phyloP scores from a whole-genome alignment of 495 filamentous ascomycete species.

The Daldinia grandis region DNA sequence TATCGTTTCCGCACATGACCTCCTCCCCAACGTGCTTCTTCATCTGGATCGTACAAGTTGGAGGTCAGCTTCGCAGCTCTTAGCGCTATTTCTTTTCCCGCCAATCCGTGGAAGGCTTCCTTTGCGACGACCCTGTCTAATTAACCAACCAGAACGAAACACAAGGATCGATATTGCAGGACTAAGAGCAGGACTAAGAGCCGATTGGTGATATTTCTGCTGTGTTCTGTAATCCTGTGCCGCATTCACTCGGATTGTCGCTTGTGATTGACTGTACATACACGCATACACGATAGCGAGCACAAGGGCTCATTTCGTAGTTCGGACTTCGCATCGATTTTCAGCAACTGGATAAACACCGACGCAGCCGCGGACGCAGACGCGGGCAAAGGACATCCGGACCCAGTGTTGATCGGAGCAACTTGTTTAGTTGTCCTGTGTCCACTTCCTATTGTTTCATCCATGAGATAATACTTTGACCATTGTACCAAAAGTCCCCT shows the following conservation, averaged over 20 bases:
- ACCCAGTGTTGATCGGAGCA: neutral
- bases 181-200: slow-evolving; percentile 38
- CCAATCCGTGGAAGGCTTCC: slow-evolving; percentile 29
- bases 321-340: slow-evolving; percentile 39
- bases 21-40: slow-evolving; percentile 21
- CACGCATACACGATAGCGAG: slow-evolving; percentile 15
- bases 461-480: slow-evolving; percentile 39
- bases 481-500: slow-evolving; percentile 27
- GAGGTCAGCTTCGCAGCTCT: slow-evolving; percentile 38
- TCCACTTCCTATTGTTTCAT: slow-evolving; percentile 24
- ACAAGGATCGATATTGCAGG: slow-evolving; percentile 41
- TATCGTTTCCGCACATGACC: slow-evolving; percentile 27
- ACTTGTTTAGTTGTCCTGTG: neutral
- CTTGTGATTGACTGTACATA: slow-evolving; percentile 32
- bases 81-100: slow-evolving; percentile 38
- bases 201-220: slow-evolving; percentile 35
- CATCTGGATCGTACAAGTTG: slow-evolving; percentile 30
- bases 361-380: slow-evolving; percentile 29
- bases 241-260: slow-evolving; percentile 31
- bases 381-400: slow-evolving; percentile 1
- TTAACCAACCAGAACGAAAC: slow-evolving; percentile 37
- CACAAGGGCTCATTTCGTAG: slow-evolving; percentile 30
- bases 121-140: slow-evolving; percentile 19
- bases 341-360: slow-evolving; percentile 36
- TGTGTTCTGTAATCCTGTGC: slow-evolving; percentile 35